Conservation (phyloP, 257 asterid species). For the Jasminum sambac region DNA sequence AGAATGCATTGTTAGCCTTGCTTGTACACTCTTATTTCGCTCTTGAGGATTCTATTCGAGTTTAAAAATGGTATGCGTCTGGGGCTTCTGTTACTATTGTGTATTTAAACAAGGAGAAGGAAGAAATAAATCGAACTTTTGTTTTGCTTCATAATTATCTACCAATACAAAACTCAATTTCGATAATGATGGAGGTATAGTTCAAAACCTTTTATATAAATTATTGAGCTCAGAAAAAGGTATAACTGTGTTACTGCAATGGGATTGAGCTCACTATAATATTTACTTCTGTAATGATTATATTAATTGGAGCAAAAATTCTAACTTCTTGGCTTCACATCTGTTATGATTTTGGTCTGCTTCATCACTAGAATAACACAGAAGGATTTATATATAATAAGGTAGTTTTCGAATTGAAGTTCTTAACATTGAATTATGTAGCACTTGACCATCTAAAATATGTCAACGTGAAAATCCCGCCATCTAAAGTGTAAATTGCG, state of each 20-base stretch:
- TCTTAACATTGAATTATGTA: background rate
- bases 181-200: background rate
- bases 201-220: background rate
- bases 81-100: background rate
- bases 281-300: too few relatives aligned
- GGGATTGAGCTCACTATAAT: too few relatives aligned
- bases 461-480: background rate
- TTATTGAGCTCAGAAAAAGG: background rate
- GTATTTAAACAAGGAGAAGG: background rate
- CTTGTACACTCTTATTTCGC: background rate
- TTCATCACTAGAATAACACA: background rate
- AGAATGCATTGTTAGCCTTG: background rate
- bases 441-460: background rate
- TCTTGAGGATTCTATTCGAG: conserved; percentile 1
- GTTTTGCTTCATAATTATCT: background rate
- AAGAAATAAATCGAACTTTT: background rate
- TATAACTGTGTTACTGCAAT: too few relatives aligned
- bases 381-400: background rate
- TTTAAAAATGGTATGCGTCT: background rate
- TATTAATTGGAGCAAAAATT: too few relatives aligned
- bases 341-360: background rate
- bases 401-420: background rate
- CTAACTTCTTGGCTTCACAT: background rate
- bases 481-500: background rate
- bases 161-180: background rate